Base-by-base conservation (phyloP, 1,139 yeast species). In the Hemisphaericaspora xylanilytica region DNA sequence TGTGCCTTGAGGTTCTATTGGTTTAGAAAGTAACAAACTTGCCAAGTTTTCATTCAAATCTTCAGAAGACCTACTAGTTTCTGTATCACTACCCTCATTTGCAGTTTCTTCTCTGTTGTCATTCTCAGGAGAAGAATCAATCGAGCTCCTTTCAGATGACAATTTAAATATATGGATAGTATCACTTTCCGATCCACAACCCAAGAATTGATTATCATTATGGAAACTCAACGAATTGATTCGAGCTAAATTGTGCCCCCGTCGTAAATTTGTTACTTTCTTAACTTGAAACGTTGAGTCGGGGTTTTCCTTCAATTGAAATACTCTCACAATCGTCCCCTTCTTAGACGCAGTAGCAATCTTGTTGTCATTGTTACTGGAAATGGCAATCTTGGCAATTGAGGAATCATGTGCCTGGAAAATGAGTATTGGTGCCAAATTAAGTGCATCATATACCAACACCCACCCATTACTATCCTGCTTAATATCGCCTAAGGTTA, bases 271-370 rank as follows among this genome's bases (percentile, higher is more conserved):
- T 20, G 67, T 67, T 2, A 76, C 59, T 39, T 64, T 63, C 8
- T 52, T 47, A 10, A 70, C 50, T 32, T 44, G 42, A 14, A 52
- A 33, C 9, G 45, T 34, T 5, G 43, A 42, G 4, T 43, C 45
- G 13, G 36, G 38, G 17, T 6, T 5, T 25, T 25, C 28, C 28
- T 38, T 31, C 33, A 53, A 49, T 34, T 53, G 55, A 43, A 64
- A 63, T 0, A 83, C 80, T 33, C 92, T 61, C 1, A 85, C 67
- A 4, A 85, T 81, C 0, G 94, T 85, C 0, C 94, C 94, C 47
- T 81, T 82, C 2, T 70, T 65, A 0, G 88, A 81, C 0, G 89
- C 85, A 0, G 90, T 80, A 0, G 89, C 87, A 17, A 84, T 63
- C 26, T 73, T 56, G 12, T 60, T 58, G 6, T 81, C 81, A 49